A percentile compares a stretch with the other conserved stretches of the same genome.
These are phyloP conservation scores for Chaetomium sp. DNA, from an alignment of 2,329 filamentous ascomycete species.

Conservation along the genomic window DNA sequence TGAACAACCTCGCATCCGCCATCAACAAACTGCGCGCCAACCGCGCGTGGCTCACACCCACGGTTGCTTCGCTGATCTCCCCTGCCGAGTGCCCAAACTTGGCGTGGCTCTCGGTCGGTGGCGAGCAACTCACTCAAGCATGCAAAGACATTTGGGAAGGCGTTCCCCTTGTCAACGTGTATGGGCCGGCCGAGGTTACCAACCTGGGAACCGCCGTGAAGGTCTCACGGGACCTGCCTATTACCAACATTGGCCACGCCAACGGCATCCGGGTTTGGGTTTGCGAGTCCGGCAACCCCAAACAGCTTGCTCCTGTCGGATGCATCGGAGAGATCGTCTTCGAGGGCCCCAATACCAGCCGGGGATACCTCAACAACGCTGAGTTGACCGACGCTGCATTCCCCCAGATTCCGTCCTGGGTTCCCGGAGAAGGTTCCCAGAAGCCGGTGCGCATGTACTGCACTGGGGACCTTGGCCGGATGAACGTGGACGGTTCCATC, in stretches of 20 bases:
- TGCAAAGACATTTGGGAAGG: constrained; percentile 26
- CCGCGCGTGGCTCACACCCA: constrained; percentile 34
- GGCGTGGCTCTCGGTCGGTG: constrained; percentile 31
- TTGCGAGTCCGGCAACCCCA: constrained; percentile 36
- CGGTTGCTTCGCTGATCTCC: constrained; percentile 31
- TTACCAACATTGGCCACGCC: constrained; percentile 28
- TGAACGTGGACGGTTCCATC: constrained; percentile 40
- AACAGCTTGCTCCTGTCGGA: constrained; percentile 37
- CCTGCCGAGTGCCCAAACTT: constrained; percentile 33
- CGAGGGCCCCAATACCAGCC: constrained; percentile 49
- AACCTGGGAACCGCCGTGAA: constrained; percentile 18
- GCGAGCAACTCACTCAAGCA: constrained; percentile 30
- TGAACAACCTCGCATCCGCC: constrained; percentile 42
- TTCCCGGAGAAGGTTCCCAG: neutral
- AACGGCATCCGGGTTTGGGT: constrained; percentile 37
- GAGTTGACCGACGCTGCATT: constrained; percentile 49
- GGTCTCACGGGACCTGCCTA: constrained; percentile 9
- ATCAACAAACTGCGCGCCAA: constrained; percentile 31
- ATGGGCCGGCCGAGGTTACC: constrained; percentile 19
- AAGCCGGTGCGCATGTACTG: constrained; percentile 40
- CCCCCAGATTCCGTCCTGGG: constrained; percentile 35
- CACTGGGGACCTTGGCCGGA: constrained; percentile 47
- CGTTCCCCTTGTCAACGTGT: constrained; percentile 13
- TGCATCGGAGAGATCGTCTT: constrained; percentile 42
- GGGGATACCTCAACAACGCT: constrained; percentile 52